Base-by-base conservation (phyloP, 2,329 filamentous ascomycete species). In the Coleophoma eucalyptorum region DNA sequence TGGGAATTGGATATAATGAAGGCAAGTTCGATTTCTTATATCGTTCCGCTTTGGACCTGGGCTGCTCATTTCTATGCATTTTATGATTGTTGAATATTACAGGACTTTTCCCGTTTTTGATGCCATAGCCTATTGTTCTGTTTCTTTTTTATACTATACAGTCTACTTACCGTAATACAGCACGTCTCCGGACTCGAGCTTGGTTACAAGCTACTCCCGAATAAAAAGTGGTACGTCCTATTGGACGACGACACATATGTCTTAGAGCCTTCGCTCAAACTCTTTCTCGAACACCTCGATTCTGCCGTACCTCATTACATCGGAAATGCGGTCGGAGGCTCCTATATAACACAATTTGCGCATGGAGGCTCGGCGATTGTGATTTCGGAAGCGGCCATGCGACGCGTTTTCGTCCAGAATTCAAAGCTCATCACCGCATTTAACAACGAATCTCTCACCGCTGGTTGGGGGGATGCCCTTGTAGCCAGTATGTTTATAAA, bases 141-240 rank as follows among this genome's bases (percentile, higher is more conserved):
- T 26, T 8, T 26, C 26, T 26, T 26, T 26, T 26, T 8, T 26
- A 8, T 26, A 26, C 26, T 8, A 6, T 26, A 26, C 26, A 26
- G 6, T 26, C 26, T 26, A 18, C 16, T 50, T n/a, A 15, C 21
- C 34, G 5, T 21, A 5, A 43, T 21, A 18, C 19, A 56, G 52
- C 52, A 52, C 16, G 73, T 81, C 47, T 73, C 77, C 38, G 75
- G 77, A 41, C 72, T 83, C 56, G 76, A 81, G 56, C 71, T 78
- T 53, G 68, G 75, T 18, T 79, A 75, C 67, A 64, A 69, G 37
- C 69, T 65, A 15, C 68, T 80, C 60, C 79, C 78, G 0, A 62
- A 69, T 53, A 82, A 81, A 67, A 79, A 79, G 60, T 82, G 79
- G 79, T 82, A 81, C 58, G 62, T 81, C 54, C 74, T 82, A 55